These are phyloP conservation scores for Pichia terricola DNA, from an alignment of 1,139 yeast genomes.

Conservation along the genomic window DNA sequence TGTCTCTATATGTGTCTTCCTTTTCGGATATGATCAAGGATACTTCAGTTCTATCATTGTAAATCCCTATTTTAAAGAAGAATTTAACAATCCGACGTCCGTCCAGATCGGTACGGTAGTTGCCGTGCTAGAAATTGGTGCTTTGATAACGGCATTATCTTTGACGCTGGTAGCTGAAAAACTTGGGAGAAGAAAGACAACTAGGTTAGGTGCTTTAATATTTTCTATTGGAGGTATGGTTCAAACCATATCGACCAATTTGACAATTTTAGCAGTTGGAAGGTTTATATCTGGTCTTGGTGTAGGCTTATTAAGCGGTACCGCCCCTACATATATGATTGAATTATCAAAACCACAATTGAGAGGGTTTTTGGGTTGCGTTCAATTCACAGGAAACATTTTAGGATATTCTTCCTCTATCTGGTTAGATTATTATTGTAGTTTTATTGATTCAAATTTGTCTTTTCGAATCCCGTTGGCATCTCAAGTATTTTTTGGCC, in stretches of 20 bases:
- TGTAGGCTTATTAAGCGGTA: constrained; percentile 83
- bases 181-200: constrained; percentile 73
- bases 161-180: constrained; percentile 71
- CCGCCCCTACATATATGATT: constrained; percentile 89
- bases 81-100: constrained; percentile 64
- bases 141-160: constrained; percentile 63
- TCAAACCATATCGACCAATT: constrained; percentile 50
- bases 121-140: constrained; percentile 80
- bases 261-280: constrained; percentile 53
- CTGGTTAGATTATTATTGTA: constrained; percentile 83
- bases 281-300: constrained; percentile 80
- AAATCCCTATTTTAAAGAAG: constrained; percentile 61
- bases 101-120: constrained; percentile 71
- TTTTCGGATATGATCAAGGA: constrained; percentile 59
- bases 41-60: constrained; percentile 53
- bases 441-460: constrained; percentile 43
- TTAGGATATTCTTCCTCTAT: constrained; percentile 79
- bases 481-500: constrained; percentile 70
- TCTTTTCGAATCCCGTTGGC: constrained; percentile 79
- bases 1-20: constrained; percentile 48
- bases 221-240: constrained; percentile 75
- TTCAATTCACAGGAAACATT: constrained; percentile 88
- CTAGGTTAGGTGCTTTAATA: constrained; percentile 70
- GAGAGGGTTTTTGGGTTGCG: constrained; percentile 82
- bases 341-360: constrained; percentile 87